Conservation (phyloP, 1,284 basidiomycete species). For the Sporisorium scitamineum region DNA sequence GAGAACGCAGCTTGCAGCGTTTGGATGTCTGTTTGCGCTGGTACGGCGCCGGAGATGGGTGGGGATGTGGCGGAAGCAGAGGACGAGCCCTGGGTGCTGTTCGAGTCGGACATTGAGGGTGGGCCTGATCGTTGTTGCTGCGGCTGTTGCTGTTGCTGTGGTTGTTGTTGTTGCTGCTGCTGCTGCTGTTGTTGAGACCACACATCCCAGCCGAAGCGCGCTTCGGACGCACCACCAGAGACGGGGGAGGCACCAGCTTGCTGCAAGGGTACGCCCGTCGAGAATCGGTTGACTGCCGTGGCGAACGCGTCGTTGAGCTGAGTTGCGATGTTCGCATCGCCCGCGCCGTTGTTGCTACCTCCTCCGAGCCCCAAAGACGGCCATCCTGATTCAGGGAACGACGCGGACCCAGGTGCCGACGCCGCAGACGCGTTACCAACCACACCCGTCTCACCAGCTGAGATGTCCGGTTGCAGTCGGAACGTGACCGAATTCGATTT, state of each 20-base stretch:
- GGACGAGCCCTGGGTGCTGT: constrained; percentile 25
- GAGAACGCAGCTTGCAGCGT: constrained; percentile 41
- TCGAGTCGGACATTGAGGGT: constrained; percentile 35
- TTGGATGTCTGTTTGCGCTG: constrained; percentile 28
- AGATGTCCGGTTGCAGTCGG: constrained; percentile 11
- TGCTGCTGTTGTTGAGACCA: constrained; percentile 4
- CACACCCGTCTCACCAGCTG: not conserved
- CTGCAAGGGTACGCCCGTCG: constrained; percentile 23
- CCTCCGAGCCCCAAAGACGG: constrained; percentile 11
- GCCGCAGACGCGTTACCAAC: not conserved
- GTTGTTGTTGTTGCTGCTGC: constrained; percentile 3
- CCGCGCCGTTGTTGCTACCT: not conserved
- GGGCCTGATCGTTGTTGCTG: constrained; percentile 19
- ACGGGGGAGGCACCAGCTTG: constrained; percentile 5
- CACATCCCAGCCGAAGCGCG: constrained; percentile 14
- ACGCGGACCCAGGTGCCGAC: constrained; percentile 25
- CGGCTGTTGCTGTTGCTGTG: constrained; percentile 3
- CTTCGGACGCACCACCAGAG: not conserved
- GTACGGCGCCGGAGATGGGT: not conserved
- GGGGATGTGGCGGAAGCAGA: constrained; percentile 28
- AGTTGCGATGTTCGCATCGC: constrained; percentile 12
- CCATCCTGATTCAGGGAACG: constrained; percentile 11
- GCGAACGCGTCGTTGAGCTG: constrained; percentile 41
- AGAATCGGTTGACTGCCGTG: constrained; percentile 22
- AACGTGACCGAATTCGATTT: constrained; percentile 37